Percentiles rank a stretch among this genome's conserved stretches.
phyloP scores from a whole-genome alignment of 805 yeast species.

The Wickerhamomyces pijperi region DNA sequence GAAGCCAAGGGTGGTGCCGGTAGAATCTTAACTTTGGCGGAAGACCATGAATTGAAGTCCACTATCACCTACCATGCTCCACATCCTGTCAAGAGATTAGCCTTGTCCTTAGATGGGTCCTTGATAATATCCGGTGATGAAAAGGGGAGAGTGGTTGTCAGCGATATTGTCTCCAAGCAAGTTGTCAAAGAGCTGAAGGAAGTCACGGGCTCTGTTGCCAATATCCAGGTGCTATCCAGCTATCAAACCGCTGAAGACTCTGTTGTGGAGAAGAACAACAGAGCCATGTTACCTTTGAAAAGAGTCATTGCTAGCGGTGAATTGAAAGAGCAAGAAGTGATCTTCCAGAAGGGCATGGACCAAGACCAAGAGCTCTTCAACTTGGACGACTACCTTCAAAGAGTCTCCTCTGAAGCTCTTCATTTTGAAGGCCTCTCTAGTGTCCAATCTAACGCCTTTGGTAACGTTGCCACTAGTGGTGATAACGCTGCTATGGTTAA shows the following conservation, averaged over 20 bases:
- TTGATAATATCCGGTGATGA: conserved; percentile 62
- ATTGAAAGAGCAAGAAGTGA: conserved; percentile 32
- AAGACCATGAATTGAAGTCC: conserved; percentile 34
- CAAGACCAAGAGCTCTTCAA: conserved; percentile 21
- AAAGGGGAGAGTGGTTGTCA: conserved; percentile 51
- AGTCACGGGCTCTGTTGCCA: conserved; percentile 9
- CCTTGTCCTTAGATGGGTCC: conserved; percentile 67
- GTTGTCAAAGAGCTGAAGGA: conserved; percentile 43
- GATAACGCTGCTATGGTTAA: conserved; percentile 21
- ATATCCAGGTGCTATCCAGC: conserved; percentile 9
- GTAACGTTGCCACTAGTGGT: conserved; percentile 4
- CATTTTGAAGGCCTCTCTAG: conserved; percentile 34
- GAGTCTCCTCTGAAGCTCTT: conserved; percentile 39
- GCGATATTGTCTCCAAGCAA: conserved; percentile 65
- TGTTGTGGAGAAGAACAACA: conserved; percentile 13
- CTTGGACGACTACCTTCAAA: conserved; percentile 37
- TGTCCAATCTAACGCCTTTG: conserved; percentile 27
- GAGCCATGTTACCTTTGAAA: conserved; percentile 51
- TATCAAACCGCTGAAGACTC: conserved; percentile 4
- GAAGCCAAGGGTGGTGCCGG: conserved; percentile 21
- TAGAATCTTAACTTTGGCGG: conserved; percentile 22
- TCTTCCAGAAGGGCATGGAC: conserved; percentile 20
- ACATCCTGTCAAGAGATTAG: conserved; percentile 36
- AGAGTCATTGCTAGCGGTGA: conserved; percentile 39
- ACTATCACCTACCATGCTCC: conserved; percentile 45